phyloP scores from a whole-genome alignment of 441 rosid species.

The Corymbia calophylla region DNA sequence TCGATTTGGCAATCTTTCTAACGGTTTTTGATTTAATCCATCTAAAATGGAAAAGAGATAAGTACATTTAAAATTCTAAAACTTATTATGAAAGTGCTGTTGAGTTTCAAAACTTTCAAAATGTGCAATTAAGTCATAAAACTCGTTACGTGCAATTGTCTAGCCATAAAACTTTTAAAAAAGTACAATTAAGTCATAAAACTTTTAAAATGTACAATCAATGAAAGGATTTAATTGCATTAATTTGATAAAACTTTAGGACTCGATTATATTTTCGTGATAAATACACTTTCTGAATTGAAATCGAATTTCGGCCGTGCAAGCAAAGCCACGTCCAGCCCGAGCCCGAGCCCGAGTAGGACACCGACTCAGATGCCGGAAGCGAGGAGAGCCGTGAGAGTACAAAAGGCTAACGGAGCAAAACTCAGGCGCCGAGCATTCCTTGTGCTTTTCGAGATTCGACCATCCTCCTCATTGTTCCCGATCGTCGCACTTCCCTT shows the following conservation, averaged over 20 bases:
- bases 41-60: neutral
- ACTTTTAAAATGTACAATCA: neutral
- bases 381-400: neutral
- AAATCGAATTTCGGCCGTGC: neutral
- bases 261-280: no score
- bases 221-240: no score
- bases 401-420: neutral
- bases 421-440: neutral
- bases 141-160: no score
- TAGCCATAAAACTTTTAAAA: no score
- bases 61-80: neutral
- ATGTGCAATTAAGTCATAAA: no score
- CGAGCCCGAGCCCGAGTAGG: neutral
- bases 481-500: neutral
- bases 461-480: neutral
- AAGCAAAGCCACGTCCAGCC: neutral
- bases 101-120: no score
- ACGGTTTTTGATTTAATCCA: neutral
- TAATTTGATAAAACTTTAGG: no score
- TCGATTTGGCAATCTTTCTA: neutral
- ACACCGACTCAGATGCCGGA: neutral
- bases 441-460: neutral
- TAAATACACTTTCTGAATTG: no score
- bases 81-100: neutral
- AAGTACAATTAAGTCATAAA: neutral